These are phyloP conservation scores for Globisporangium spiculum DNA, from an alignment of 352 stramenopile genomes.

Conservation along the genomic window DNA sequence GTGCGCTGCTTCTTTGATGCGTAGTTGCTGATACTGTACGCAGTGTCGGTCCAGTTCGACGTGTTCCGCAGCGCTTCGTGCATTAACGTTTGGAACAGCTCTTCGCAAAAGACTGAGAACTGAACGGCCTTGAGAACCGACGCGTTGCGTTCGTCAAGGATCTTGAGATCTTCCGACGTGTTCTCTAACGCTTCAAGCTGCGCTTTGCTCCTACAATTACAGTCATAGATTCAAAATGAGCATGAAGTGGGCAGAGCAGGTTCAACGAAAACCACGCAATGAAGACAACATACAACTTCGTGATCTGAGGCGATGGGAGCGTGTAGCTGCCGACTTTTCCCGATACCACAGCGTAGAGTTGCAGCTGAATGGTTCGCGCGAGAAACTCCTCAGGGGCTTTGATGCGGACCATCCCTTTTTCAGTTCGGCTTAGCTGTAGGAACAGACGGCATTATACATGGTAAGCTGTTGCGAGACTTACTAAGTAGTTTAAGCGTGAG, in stretches of 20 bases:
- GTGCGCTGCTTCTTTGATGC: conserved; percentile 40
- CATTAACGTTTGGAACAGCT: conserved; percentile 84
- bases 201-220: conserved; percentile 39
- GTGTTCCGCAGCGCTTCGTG: conserved; percentile 68
- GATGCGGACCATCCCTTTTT: conserved; percentile 73
- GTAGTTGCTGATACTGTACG: conserved; percentile 66
- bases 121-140: conserved; percentile 76
- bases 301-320: conserved; percentile 36
- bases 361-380: conserved; percentile 65
- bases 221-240: not conserved
- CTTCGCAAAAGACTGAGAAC: conserved; percentile 86
- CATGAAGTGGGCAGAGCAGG: not conserved
- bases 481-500: not conserved
- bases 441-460: not conserved
- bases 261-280: not conserved
- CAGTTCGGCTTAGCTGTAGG: conserved; percentile 68
- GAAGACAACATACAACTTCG: conserved; percentile 36
- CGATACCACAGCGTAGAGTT: conserved; percentile 34
- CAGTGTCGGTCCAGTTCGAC: conserved; percentile 65
- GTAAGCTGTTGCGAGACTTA: not conserved
- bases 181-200: conserved; percentile 59
- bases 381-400: conserved; percentile 80
- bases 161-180: conserved; percentile 56
- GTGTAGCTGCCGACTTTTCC: conserved; percentile 36
- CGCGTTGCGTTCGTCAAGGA: conserved; percentile 64